Base-by-base conservation (phyloP, 495 filamentous ascomycete species). In the Penicillium fimorum region DNA sequence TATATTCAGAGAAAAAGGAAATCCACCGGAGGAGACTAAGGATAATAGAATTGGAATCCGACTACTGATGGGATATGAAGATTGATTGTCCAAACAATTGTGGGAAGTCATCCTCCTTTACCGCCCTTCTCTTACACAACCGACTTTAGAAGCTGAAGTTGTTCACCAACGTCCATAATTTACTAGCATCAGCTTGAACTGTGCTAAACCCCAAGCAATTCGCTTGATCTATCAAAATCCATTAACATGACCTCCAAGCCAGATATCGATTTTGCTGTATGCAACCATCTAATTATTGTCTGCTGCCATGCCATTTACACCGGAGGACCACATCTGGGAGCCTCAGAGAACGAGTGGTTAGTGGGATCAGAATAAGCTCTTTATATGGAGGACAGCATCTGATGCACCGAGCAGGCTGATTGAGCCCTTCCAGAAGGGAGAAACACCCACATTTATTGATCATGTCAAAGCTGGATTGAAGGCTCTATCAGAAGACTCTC, bases 271-370 rank as follows among this genome's bases (percentile, higher is more conserved):
- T 24, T 55, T 33, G 40, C 48, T 25, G n/a, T 32, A 5, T 58
- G 47, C 51, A 64, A 38, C 12, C 71, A 88, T 60, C 77, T 93
- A 0, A 82, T 94, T 4, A 70, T 93, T 43, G 87, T 93, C 46
- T 91, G 89, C 70, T 90, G 90, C 60, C 90, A 95, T 67, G 88
- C 83, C 0, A 90, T 94, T 32, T 94, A 88, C 77, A 68, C 79
- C 17, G 84, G 86, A 42, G 88, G 87, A 0, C 74, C 78, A n/a
- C 71, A 71, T 3, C 71, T 77, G 5, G 88, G 86, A 11, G 52
- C 64, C 18, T 72, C 79, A 43, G 87, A 89, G 61, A 55, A 70
- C 15, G 87, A 92, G 69, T 92, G 89, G 89, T 84, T 79, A 49
- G 68, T 57, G 13, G 13, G 35, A 38, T 20, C 1, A 27, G 10